Evolutionary conservation across 192 early-diverging fungal genomes (phyloP).

Genomic region (Coemansia sp.): DNA sequence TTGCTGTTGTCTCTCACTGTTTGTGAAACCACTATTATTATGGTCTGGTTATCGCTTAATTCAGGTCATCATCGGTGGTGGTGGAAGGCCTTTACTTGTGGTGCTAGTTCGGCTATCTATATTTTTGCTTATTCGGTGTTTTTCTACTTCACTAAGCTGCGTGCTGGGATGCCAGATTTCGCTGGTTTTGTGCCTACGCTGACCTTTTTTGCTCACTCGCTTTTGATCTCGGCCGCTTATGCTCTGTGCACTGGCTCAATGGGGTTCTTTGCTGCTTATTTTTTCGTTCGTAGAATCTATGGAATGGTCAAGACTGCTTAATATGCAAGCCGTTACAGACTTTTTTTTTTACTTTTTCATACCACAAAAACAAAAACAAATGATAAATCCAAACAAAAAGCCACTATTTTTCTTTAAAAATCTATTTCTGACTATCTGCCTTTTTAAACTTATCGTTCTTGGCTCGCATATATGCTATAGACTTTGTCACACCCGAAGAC

Average conservation of each 20-base stretch:
- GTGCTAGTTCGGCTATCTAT: slow-evolving; percentile 73
- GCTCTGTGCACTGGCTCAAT: slow-evolving; percentile 51
- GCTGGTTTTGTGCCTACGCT: slow-evolving; percentile 65
- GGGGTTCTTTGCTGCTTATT: slow-evolving; percentile 54
- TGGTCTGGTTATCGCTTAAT: slow-evolving; percentile 69
- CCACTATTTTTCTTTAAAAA: background rate
- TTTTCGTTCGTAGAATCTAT: slow-evolving; percentile 49
- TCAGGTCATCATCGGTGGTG: slow-evolving; percentile 82
- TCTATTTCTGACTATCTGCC: background rate
- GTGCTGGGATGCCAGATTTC: slow-evolving; percentile 54
- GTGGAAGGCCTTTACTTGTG: slow-evolving; percentile 87
- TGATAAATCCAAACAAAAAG: too few relatives aligned
- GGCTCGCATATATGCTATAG: slow-evolving; percentile 60
- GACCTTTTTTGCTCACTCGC: slow-evolving; percentile 73
- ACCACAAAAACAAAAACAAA: too few relatives aligned
- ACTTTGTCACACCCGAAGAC: slow-evolving; percentile 77
- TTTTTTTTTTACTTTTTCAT: slow-evolving; percentile 3
- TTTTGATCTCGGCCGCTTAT: slow-evolving; percentile 67
- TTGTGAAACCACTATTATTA: slow-evolving; percentile 66
- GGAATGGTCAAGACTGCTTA: slow-evolving; percentile 28
- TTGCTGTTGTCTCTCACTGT: slow-evolving; percentile 61
- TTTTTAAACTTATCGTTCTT: slow-evolving; percentile 47
- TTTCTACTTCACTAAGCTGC: slow-evolving; percentile 70
- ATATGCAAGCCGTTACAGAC: background rate
- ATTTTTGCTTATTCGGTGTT: slow-evolving; percentile 77